Percentiles rank a stretch among this genome's conserved stretches.
These are phyloP conservation scores for Themeda triandra DNA, from an alignment of 176 grass and related monocot genomes.

Conservation along the genomic window DNA sequence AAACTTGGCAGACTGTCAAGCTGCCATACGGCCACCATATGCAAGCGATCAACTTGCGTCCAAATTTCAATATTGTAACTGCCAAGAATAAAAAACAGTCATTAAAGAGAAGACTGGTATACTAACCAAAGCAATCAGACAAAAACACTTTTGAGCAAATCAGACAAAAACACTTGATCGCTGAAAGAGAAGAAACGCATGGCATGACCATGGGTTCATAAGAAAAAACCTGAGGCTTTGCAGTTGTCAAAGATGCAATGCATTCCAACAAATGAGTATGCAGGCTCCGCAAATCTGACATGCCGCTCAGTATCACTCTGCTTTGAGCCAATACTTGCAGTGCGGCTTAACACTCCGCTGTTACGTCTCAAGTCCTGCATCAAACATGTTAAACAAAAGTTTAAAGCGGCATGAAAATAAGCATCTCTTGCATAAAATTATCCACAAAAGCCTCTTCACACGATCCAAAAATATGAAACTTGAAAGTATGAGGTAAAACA, in stretches of 20 bases:
- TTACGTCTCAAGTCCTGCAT: constrained; percentile 73
- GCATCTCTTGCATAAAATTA: neutral
- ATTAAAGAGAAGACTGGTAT: constrained; percentile 11
- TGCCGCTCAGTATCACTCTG: constrained; percentile 60
- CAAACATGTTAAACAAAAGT: constrained; percentile 29
- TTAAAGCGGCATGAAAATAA: neutral
- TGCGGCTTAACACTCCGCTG: constrained; percentile 44
- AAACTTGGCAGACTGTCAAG: constrained; percentile 87
- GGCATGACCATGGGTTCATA: neutral
- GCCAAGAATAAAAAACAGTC: constrained; percentile 28
- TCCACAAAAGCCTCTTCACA: constrained; percentile 2
- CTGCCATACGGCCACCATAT: constrained; percentile 89
- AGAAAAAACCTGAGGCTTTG: constrained; percentile 84
- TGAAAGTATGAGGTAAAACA: neutral
- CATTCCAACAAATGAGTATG: constrained; percentile 99
- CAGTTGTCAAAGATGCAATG: constrained; percentile 97
- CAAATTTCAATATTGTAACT: constrained; percentile 95
- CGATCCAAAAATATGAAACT: neutral
- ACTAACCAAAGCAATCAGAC: neutral
- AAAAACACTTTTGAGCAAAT: too few relatives aligned
- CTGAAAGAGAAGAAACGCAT: constrained; percentile 8
- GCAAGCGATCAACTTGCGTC: constrained; percentile 86
- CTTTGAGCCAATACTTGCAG: constrained; percentile 60
- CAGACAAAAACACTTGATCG: constrained; percentile 11
- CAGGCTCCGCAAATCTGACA: constrained; percentile 60